phyloP scores from a whole-genome alignment of 139 green algal species.

The Desmodesmus armatus region DNA sequence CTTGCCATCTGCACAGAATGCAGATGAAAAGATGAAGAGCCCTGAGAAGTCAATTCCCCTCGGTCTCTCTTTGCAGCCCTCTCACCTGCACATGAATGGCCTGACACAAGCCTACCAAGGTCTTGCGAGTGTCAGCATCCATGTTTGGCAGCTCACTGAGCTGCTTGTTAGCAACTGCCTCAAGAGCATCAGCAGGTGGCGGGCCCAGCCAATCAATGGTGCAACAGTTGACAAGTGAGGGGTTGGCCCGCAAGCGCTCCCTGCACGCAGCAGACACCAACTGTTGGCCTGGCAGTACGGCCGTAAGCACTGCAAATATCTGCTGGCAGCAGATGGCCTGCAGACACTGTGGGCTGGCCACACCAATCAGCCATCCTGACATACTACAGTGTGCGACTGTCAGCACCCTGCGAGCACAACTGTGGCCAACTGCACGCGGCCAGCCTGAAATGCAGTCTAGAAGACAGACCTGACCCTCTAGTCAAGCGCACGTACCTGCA shows the following conservation, averaged over 20 bases:
- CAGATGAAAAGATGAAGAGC: background rate
- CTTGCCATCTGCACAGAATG: background rate
- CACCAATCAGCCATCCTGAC: too few species aligned
- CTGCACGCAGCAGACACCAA: conserved; percentile 30
- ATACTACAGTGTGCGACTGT: background rate
- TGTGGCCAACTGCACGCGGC: background rate
- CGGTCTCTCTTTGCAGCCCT: background rate
- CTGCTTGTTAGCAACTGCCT: conserved; percentile 82
- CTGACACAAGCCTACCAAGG: conserved; percentile 69
- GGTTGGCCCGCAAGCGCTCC: conserved; percentile 79
- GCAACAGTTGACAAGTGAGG: conserved; percentile 87
- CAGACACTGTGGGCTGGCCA: too few species aligned
- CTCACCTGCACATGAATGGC: conserved; percentile 53
- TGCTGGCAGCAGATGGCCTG: too few species aligned
- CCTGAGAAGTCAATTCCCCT: too few species aligned
- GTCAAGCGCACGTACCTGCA: conserved; percentile 53
- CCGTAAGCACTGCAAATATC: too few species aligned
- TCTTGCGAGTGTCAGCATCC: conserved; percentile 53
- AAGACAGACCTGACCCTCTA: background rate
- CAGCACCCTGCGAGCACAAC: too few species aligned
- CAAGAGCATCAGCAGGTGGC: conserved; percentile 75
- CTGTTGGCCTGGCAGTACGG: too few species aligned
- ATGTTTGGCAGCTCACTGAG: conserved; percentile 76
- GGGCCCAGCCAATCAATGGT: conserved; percentile 79
- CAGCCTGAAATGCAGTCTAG: background rate